Percentiles rank a stretch among this genome's conserved stretches.
These are phyloP conservation scores for Sporisorium graminicola DNA, from an alignment of 1,284 basidiomycete genomes.

Conservation along the genomic window DNA sequence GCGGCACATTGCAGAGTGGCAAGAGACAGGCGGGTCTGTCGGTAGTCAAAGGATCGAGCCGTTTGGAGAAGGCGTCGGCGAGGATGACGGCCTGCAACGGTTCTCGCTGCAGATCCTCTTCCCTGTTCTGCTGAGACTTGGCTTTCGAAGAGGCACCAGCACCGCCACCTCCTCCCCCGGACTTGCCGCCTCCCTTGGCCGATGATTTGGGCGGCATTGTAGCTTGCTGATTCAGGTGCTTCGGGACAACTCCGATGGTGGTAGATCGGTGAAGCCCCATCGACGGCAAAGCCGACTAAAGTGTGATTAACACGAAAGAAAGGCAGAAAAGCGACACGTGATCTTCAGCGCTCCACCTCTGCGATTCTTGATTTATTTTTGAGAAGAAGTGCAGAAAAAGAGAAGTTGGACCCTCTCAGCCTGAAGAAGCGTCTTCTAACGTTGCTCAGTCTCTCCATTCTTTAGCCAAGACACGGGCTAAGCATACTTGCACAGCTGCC, in stretches of 20 bases:
- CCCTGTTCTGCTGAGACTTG: slow-evolving; percentile 43
- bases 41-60: slow-evolving; percentile 85
- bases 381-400: not conserved
- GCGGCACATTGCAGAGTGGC: slow-evolving; percentile 90
- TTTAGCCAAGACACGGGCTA: slow-evolving; percentile 10
- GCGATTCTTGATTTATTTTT: not conserved
- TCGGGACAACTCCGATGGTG: not conserved
- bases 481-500: not conserved
- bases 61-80: slow-evolving; percentile 93
- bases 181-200: slow-evolving; percentile 26
- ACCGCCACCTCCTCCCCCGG: slow-evolving; percentile 6
- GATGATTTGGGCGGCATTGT: slow-evolving; percentile 46
- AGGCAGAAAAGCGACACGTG: slow-evolving; percentile 7
- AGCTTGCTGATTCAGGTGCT: not conserved
- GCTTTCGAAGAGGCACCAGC: slow-evolving; percentile 31
- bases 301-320: not conserved
- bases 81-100: slow-evolving; percentile 88
- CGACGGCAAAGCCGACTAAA: not conserved
- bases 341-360: not conserved
- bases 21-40: slow-evolving; percentile 77
- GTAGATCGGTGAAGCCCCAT: not conserved
- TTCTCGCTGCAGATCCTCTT: slow-evolving; percentile 64
- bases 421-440: too few relatives aligned
- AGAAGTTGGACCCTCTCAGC: not conserved
- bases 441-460: not conserved